phyloP scores from a whole-genome alignment of 495 filamentous ascomycete genomes.

The Penicillium paradoxum region DNA sequence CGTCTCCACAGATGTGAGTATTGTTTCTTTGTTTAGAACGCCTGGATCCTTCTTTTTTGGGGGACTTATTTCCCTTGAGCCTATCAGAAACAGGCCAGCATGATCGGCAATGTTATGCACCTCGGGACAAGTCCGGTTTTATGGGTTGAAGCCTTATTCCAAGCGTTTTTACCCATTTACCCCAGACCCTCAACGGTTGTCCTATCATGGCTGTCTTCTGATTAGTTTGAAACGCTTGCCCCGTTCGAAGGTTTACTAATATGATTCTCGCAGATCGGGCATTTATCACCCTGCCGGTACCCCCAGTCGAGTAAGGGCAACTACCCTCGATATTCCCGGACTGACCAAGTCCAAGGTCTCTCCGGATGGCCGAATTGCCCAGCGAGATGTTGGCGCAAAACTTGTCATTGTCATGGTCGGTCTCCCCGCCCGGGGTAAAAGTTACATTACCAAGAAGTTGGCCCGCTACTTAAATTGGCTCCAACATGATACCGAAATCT shows the following conservation, averaged over 20 bases:
- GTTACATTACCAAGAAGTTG: slow-evolving; percentile 97
- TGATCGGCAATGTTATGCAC: slow-evolving; percentile 5
- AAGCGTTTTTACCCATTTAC: background rate
- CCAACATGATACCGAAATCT: slow-evolving; percentile 89
- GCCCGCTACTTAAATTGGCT: slow-evolving; percentile 94
- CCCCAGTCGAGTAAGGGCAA: slow-evolving; percentile 63
- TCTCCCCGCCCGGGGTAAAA: slow-evolving; percentile 89
- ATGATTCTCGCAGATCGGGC: slow-evolving; percentile 8
- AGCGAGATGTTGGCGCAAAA: slow-evolving; percentile 90
- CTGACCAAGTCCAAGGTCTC: slow-evolving; percentile 92
- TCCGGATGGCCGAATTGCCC: slow-evolving; percentile 87
- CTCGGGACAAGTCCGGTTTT: background rate
- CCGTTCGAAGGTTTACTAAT: slow-evolving; percentile 7
- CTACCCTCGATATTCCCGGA: slow-evolving; percentile 79
- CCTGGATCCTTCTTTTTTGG: slow-evolving; percentile 4
- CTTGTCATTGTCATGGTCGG: slow-evolving; percentile 98
- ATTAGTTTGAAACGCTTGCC: background rate
- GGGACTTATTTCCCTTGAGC: background rate
- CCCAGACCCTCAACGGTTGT: background rate
- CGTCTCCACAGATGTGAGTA: slow-evolving; percentile 66
- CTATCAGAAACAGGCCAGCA: slow-evolving; percentile 13
- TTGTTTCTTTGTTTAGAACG: slow-evolving; percentile 15
- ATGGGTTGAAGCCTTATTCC: background rate
- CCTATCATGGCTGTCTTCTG: background rate
- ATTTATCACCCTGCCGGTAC: slow-evolving; percentile 39